Evolutionary conservation across 257 asterid genomes (phyloP).

Genomic region (Striga asiatica): DNA sequence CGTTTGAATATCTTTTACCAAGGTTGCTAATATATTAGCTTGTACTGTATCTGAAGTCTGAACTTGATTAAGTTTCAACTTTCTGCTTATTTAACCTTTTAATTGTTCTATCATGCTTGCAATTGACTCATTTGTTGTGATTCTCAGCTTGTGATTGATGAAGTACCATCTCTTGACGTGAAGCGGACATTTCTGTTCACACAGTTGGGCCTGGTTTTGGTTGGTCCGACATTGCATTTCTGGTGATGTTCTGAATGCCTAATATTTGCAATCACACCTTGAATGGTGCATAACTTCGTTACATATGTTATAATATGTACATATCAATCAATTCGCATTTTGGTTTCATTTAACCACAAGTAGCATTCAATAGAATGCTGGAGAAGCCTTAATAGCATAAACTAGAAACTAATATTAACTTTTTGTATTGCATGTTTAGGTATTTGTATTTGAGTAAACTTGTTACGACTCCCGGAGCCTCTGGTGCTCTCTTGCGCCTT

Average conservation of each 20-base stretch:
- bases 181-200: conserved; percentile 70
- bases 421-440: conserved; percentile 24
- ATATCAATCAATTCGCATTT: too few species aligned
- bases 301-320: too few species aligned
- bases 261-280: too few species aligned
- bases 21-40: neutral
- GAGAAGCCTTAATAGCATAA: too few species aligned
- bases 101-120: neutral
- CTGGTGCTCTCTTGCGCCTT: conserved; percentile 58
- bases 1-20: neutral
- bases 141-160: conserved; percentile 58
- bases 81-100: neutral
- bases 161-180: conserved; percentile 53
- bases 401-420: too few species aligned
- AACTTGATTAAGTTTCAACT: neutral
- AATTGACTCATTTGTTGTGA: neutral
- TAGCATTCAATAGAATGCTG: too few species aligned
- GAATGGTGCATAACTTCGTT: too few species aligned
- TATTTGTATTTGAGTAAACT: conserved; percentile 65
- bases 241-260: conserved; percentile 40
- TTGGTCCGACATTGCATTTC: conserved; percentile 90
- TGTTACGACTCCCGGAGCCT: conserved; percentile 48
- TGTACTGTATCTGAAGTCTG: too few species aligned
- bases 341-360: too few species aligned
- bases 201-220: conserved; percentile 76